Conservation (phyloP, 2,329 filamentous ascomycete genomes). For the Alternaria atra region DNA sequence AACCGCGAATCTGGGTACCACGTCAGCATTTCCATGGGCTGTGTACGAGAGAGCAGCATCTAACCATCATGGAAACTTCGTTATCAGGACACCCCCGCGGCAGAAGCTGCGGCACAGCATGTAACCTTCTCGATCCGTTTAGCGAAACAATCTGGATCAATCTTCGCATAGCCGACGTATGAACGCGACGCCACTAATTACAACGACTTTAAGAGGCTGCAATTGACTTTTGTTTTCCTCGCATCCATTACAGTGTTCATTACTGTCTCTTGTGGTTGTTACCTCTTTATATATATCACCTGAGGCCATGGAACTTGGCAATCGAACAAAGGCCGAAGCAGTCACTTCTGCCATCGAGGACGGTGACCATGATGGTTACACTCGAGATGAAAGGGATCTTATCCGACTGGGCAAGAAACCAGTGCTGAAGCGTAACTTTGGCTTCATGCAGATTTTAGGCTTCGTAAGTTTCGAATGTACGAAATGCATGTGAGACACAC, state of each 20-base stretch:
- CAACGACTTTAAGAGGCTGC: not conserved
- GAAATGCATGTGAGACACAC: not conserved
- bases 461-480: not conserved
- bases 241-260: not conserved
- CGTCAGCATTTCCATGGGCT: not conserved
- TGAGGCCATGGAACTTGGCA: slow-evolving; percentile 6
- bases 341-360: not conserved
- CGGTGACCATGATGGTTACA: not conserved
- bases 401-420: slow-evolving; percentile 21
- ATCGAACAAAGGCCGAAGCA: not conserved
- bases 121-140: not conserved
- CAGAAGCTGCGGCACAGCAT: not conserved
- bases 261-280: not conserved
- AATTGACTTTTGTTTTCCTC: not conserved
- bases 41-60: not conserved
- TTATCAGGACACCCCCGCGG: not conserved
- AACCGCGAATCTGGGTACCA: not conserved
- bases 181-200: not conserved
- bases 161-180: not conserved
- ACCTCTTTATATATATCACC: not conserved
- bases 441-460: slow-evolving; percentile 19
- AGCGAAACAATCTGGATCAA: slow-evolving; percentile 3
- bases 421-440: slow-evolving; percentile 19
- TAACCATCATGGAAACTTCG: not conserved
- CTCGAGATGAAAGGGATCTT: slow-evolving; percentile 8